Evolutionary conservation across 1,284 basidiomycete genomes (phyloP).

Genomic region (Leucocoprinus gongylophorus): DNA sequence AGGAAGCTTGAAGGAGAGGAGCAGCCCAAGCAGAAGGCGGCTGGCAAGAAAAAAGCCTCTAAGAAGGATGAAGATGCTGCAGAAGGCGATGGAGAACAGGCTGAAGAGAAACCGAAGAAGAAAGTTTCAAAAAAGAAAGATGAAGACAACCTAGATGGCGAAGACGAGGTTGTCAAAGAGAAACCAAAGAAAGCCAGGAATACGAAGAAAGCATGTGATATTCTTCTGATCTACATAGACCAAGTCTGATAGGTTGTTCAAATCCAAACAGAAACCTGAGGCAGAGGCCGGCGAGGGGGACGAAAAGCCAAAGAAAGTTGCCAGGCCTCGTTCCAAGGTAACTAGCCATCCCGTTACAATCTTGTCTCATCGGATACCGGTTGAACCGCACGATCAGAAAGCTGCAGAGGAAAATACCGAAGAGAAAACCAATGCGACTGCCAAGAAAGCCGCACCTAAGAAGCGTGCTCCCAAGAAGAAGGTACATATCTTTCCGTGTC

Average conservation of each 20-base stretch:
- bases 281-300: conserved; percentile 16
- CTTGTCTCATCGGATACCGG: background rate
- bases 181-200: conserved; percentile 33
- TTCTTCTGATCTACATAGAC: background rate
- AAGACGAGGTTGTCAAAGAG: conserved; percentile 28
- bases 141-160: conserved; percentile 20
- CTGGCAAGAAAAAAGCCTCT: conserved; percentile 25
- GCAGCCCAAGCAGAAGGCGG: conserved; percentile 17
- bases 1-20: conserved; percentile 48
- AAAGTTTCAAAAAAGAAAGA: conserved; percentile 22
- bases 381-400: conserved; percentile 27
- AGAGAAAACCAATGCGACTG: conserved; percentile 27
- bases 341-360: conserved; percentile 1
- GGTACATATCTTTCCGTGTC: conserved; percentile 13
- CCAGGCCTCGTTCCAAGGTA: conserved; percentile 36
- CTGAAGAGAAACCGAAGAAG: conserved; percentile 38
- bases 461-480: conserved; percentile 21
- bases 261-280: conserved; percentile 30
- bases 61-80: conserved; percentile 25
- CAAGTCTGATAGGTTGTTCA: background rate
- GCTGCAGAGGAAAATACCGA: conserved; percentile 20
- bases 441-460: conserved; percentile 24
- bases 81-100: conserved; percentile 24
- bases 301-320: conserved; percentile 29
- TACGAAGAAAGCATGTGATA: conserved; percentile 13